Conservation (phyloP, 129 eudicot species). For the Flaveria brownii region DNA sequence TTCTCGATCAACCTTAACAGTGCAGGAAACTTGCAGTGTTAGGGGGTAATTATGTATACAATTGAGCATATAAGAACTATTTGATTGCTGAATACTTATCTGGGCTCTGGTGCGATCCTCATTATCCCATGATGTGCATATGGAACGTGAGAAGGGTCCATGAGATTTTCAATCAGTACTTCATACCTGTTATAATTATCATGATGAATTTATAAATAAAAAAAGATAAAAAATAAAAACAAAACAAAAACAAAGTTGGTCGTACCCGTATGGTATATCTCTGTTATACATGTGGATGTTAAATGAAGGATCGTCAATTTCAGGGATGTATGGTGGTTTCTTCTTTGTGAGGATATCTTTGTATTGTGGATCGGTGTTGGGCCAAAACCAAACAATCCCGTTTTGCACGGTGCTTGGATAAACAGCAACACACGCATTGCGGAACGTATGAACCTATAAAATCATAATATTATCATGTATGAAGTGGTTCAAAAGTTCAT, state of each 20-base stretch:
- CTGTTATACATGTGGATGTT: neutral
- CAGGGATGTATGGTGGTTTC: constrained; percentile 15
- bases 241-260: too few relatives aligned
- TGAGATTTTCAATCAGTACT: constrained; percentile 1
- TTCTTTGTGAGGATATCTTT: constrained; percentile 3
- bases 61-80: neutral
- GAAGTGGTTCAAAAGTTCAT: neutral
- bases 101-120: neutral
- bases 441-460: constrained; percentile 42
- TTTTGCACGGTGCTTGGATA: constrained; percentile 10
- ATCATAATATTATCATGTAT: neutral
- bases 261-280: constrained; percentile 8
- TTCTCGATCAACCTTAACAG: constrained; percentile 19
- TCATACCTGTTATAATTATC: neutral
- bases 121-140: constrained; percentile 12
- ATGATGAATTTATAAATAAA: neutral
- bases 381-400: constrained; percentile 1
- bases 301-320: constrained; percentile 2
- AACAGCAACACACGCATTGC: constrained; percentile 1
- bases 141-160: constrained; percentile 10
- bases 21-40: neutral
- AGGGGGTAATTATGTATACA: neutral
- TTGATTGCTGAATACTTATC: neutral
- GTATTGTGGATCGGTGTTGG: neutral
- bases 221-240: too few relatives aligned